These are phyloP conservation scores for Lecanicillium sp. DNA, from an alignment of 2,329 filamentous ascomycete genomes.

Conservation along the genomic window DNA sequence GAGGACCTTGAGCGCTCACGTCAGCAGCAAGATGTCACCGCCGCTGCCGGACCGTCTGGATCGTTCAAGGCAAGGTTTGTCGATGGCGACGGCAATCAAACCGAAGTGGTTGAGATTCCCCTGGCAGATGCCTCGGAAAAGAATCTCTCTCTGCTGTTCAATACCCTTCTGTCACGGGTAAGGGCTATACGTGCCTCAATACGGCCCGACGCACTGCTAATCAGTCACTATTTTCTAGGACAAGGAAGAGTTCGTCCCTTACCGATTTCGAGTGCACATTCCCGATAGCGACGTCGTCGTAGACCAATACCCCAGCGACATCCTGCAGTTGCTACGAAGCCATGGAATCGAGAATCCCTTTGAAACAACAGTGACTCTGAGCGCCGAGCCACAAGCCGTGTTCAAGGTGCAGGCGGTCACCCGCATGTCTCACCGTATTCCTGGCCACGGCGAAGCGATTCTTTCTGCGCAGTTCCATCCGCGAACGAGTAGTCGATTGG, in stretches of 20 bases:
- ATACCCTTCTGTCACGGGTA: conserved; percentile 73
- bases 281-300: conserved; percentile 43
- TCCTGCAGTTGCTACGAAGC: conserved; percentile 43
- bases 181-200: too few relatives aligned
- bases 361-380: conserved; percentile 46
- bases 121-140: conserved; percentile 80
- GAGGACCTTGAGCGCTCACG: conserved; percentile 63
- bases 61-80: conserved; percentile 82
- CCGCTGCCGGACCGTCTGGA: conserved; percentile 60
- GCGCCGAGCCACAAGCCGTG: conserved; percentile 74
- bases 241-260: conserved; percentile 51
- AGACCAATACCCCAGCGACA: conserved; percentile 47
- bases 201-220: too few relatives aligned
- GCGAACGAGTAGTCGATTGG: conserved; percentile 64
- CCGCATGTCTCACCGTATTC: conserved; percentile 78
- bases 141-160: conserved; percentile 80
- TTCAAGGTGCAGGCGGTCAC: conserved; percentile 91
- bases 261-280: conserved; percentile 53
- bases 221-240: conserved; percentile 28
- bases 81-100: conserved; percentile 67
- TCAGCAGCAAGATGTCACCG: conserved; percentile 65
- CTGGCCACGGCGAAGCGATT: conserved; percentile 87
- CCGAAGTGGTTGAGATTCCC: conserved; percentile 64
- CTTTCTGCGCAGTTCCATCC: conserved; percentile 81
- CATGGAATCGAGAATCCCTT: conserved; percentile 52